These are phyloP conservation scores for Hydrangea macrophylla DNA, from an alignment of 148 eudicot species.

Conservation along the genomic window DNA sequence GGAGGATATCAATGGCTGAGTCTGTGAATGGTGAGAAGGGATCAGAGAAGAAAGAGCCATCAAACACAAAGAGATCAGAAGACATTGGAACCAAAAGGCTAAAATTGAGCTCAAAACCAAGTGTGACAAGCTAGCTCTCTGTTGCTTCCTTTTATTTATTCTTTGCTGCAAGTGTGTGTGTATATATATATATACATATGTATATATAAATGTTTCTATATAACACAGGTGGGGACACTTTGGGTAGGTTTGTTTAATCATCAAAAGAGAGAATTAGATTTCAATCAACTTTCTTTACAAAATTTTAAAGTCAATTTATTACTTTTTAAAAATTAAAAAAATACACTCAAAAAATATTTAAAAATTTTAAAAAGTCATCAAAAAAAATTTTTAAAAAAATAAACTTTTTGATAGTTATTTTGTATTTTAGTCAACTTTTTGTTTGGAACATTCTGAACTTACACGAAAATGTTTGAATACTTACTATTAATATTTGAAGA, in stretches of 20 bases:
- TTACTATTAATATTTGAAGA: too few species aligned
- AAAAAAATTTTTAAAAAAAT: too few species aligned
- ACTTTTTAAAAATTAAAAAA: too few species aligned
- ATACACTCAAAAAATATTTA: too few species aligned
- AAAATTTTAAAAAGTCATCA: too few species aligned
- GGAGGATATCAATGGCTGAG: slow-evolving; percentile 51
- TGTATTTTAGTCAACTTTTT: too few species aligned
- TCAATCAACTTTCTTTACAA: too few species aligned
- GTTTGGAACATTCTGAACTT: too few species aligned
- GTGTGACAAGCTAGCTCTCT: neutral
- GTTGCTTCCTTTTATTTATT: neutral
- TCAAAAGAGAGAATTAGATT: too few species aligned
- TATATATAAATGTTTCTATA: slow-evolving; percentile 12
- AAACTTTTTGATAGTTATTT: too few species aligned
- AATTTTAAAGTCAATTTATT: too few species aligned
- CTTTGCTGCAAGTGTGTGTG: neutral
- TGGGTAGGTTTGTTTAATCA: slow-evolving; percentile 12
- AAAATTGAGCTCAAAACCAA: neutral
- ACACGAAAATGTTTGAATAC: too few species aligned
- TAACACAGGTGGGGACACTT: slow-evolving; percentile 12
- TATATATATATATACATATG: neutral
- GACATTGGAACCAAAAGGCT: slow-evolving; percentile 38
- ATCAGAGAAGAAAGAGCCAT: slow-evolving; percentile 47
- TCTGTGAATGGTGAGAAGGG: slow-evolving; percentile 47
- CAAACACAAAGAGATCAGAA: slow-evolving; percentile 63